These are phyloP conservation scores for Coccomyxa sp. DNA, from an alignment of 139 green algal species.

Conservation along the genomic window DNA sequence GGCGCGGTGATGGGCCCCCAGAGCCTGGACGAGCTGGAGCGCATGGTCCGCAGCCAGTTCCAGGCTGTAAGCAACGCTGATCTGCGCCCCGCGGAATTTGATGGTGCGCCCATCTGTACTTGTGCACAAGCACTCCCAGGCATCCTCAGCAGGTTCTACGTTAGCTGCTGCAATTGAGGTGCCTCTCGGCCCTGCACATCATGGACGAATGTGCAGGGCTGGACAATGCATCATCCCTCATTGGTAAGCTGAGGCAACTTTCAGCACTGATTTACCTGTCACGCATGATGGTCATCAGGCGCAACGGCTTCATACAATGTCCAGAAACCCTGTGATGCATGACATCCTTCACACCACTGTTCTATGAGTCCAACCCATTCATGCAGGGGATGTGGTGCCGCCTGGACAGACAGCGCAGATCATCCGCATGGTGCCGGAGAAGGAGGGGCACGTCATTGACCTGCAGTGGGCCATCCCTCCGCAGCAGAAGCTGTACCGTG, in stretches of 20 bases:
- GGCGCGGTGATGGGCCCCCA: conserved; percentile 56
- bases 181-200: too few species aligned
- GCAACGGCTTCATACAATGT: too few species aligned
- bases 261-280: too few species aligned
- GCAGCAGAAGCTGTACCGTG: conserved; percentile 43
- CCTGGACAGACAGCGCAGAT: conserved; percentile 34
- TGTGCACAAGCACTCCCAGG: not conserved
- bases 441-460: conserved; percentile 71
- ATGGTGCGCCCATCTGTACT: not conserved
- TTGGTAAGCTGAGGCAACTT: too few species aligned
- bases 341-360: not conserved
- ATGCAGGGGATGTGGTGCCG: conserved; percentile 20
- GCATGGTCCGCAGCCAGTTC: conserved; percentile 55
- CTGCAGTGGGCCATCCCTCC: conserved; percentile 63
- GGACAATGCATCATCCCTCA: too few species aligned
- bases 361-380: not conserved
- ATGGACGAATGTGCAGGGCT: too few species aligned
- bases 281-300: too few species aligned
- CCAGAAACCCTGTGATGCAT: too few species aligned
- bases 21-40: conserved; percentile 67
- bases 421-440: conserved; percentile 66
- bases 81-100: conserved; percentile 30
- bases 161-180: too few species aligned
- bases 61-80: conserved; percentile 38
- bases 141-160: too few species aligned